A percentile compares a stretch with the other conserved stretches of the same genome.
phyloP scores from a whole-genome alignment of 768 basidiomycete species.

The Trametes coccinea region DNA sequence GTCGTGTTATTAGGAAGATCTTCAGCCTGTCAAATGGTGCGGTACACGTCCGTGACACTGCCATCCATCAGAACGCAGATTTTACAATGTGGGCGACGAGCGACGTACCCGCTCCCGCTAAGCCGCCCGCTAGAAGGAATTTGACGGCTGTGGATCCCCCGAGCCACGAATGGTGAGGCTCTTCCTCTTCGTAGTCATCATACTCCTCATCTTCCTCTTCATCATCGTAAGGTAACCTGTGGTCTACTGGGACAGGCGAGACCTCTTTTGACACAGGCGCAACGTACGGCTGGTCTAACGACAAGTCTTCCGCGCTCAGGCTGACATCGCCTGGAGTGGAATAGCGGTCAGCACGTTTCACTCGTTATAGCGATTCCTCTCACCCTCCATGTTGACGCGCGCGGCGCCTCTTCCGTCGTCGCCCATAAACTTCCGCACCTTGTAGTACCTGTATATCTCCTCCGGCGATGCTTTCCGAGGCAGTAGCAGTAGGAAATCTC shows the following conservation, averaged over 20 bases:
- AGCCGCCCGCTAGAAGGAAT: constrained; percentile 90
- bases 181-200: constrained; percentile 55
- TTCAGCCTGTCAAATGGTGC: constrained; percentile 98
- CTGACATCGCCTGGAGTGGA: constrained; percentile 66
- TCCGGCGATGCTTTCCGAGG: constrained; percentile 77
- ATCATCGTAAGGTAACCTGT: constrained; percentile 29
- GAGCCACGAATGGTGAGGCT: constrained; percentile 60
- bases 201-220: constrained; percentile 40
- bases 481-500: constrained; percentile 85
- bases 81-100: neutral
- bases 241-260: constrained; percentile 27
- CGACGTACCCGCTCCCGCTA: constrained; percentile 86
- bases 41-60: constrained; percentile 94
- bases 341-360: constrained; percentile 6
- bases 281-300: constrained; percentile 27
- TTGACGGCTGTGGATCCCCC: constrained; percentile 76
- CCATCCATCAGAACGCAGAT: constrained; percentile 7
- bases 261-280: constrained; percentile 9
- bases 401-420: constrained; percentile 78
- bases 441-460: constrained; percentile 87
- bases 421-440: constrained; percentile 64
- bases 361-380: constrained; percentile 9
- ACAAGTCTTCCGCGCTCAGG: constrained; percentile 74
- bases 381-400: constrained; percentile 89
- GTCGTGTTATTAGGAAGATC: constrained; percentile 91